Evolutionary conservation across 257 asterid genomes (phyloP), one percentile per base, ranked within the genome.

Genomic region (Solanum ahanhuiri): DNA sequence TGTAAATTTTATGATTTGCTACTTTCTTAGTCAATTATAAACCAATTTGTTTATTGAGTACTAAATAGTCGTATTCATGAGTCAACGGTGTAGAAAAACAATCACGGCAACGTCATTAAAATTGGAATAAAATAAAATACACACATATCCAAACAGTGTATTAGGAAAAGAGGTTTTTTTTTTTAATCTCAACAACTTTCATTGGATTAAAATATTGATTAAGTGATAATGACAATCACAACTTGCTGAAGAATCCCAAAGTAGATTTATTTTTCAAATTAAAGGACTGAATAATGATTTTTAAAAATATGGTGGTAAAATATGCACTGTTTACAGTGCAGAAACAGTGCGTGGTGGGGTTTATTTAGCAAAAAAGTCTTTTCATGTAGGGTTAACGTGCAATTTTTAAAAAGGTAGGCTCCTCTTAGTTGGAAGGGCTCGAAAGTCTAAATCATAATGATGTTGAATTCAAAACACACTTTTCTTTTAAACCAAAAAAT

Each of bases 21-120:
- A 51, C 88, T 85, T 67, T 89, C 84, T 45, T 28, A 83, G 89
- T 88, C 89, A 89, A 88, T 83, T 85, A 85, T n/a, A 34, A 43
- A 48, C 51, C 58, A 81, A 79, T 88, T 88, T 89, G 85, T 86
- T 70, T 60, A 77, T 10, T 57, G n/a, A n/a, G n/a, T n/a, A 87
- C 69, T 77, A 85, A 83, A 89, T 86, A 84, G 91, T 87, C 69
- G 81, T 60, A 17, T 14, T 85, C 83, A 73, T 41, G 25, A 58
- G 86, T 63, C 66, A 88, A 86, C 87, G 18, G 25, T 4, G 17
- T 8, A 34, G 45, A 85, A 87, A 33, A 33, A 33, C 0, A 25
- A 12, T 82, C 82, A 31, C 30, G 28, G 67, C 69, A 48, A 72
- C 9, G 88, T 86, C 89, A 85, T 89, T 85, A 14, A 51, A 51